Conservation (phyloP, 129 eudicot genomes). For the Lactuca saligna region DNA sequence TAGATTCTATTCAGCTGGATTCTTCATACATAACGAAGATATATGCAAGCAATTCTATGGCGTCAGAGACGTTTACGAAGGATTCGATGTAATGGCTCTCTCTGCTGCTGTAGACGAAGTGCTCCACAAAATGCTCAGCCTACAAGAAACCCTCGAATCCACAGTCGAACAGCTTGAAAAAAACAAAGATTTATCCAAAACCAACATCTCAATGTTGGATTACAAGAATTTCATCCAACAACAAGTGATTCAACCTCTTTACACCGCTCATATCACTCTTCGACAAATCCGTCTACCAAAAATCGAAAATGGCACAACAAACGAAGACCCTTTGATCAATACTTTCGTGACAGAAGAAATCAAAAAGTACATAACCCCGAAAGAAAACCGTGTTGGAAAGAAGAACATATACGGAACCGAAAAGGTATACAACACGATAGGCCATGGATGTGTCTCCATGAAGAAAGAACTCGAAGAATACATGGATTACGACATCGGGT, state of each 20-base stretch:
- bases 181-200: slow-evolving; percentile 33
- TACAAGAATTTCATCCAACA: slow-evolving; percentile 64
- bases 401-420: slow-evolving; percentile 63
- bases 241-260: slow-evolving; percentile 85
- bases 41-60: slow-evolving; percentile 74
- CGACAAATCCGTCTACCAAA: slow-evolving; percentile 83
- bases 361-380: slow-evolving; percentile 81
- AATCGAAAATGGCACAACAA: slow-evolving; percentile 41
- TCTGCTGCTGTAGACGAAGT: slow-evolving; percentile 63
- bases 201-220: slow-evolving; percentile 53
- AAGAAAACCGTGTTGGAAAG: slow-evolving; percentile 67
- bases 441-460: slow-evolving; percentile 81
- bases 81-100: slow-evolving; percentile 58
- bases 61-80: slow-evolving; percentile 38
- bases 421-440: slow-evolving; percentile 73
- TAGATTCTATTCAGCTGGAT: slow-evolving; percentile 77
- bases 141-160: slow-evolving; percentile 73
- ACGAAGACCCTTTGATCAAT: slow-evolving; percentile 83
- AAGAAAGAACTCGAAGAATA: slow-evolving; percentile 79
- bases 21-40: slow-evolving; percentile 65
- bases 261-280: slow-evolving; percentile 81
- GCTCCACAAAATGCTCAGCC: slow-evolving; percentile 65
- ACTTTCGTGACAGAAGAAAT: slow-evolving; percentile 80
- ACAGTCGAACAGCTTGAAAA: slow-evolving; percentile 59
- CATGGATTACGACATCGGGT: slow-evolving; percentile 95